phyloP scores from a whole-genome alignment of 2,329 filamentous ascomycete species.

The Botrytis fabae region DNA sequence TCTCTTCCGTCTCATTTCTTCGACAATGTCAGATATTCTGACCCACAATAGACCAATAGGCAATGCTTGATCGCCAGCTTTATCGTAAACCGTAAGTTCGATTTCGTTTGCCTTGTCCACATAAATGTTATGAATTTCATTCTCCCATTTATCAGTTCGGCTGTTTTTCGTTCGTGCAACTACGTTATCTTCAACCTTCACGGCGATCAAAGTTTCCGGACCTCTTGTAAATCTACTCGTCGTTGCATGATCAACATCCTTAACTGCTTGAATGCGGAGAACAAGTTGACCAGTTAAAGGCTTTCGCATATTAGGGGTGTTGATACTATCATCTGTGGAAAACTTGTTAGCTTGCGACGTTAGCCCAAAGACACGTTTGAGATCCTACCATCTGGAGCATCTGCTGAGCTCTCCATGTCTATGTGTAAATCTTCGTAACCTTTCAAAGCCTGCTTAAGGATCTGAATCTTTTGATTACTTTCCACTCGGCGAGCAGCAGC shows the following conservation, averaged over 20 bases:
- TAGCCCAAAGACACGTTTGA: not conserved
- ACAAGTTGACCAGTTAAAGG: conserved; percentile 90
- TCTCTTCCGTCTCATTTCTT: conserved; percentile 95
- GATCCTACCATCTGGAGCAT: conserved; percentile 74
- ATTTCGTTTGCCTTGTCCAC: conserved; percentile 99
- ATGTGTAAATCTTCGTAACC: conserved; percentile 97
- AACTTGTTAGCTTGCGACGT: conserved; percentile 12
- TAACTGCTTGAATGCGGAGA: conserved; percentile 83
- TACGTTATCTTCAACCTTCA: conserved; percentile 94
- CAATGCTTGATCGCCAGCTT: conserved; percentile 83
- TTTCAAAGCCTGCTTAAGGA: conserved; percentile 93
- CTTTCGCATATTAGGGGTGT: conserved; percentile 90
- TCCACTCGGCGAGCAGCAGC: conserved; percentile 87
- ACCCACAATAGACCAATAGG: conserved; percentile 97
- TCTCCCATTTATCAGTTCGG: conserved; percentile 85
- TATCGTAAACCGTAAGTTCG: conserved; percentile 96
- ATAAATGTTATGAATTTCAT: conserved; percentile 86
- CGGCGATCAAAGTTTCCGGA: conserved; percentile 90
- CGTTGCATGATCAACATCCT: conserved; percentile 89
- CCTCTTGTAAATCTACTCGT: conserved; percentile 82
- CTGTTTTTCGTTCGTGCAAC: conserved; percentile 85
- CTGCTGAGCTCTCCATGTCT: conserved; percentile 75
- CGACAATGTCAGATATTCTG: conserved; percentile 92
- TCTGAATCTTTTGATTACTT: conserved; percentile 96
- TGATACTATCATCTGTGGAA: conserved; percentile 84